These are phyloP conservation scores for Candida arabinofermentans DNA, from an alignment of 805 yeast species.

Conservation along the genomic window DNA sequence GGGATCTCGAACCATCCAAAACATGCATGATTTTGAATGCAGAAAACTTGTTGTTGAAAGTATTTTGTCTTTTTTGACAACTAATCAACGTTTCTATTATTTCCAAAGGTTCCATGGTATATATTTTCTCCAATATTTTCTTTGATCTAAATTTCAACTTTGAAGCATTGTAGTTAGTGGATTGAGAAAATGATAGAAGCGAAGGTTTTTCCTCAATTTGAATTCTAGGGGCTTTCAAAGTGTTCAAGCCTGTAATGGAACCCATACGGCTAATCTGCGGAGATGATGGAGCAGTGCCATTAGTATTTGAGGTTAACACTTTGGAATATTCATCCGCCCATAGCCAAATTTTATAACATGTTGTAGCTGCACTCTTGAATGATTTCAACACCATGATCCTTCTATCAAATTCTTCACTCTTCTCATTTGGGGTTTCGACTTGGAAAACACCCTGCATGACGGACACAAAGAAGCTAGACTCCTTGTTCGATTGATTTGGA, in stretches of 20 bases:
- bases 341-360: constrained; percentile 64
- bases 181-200: constrained; percentile 25
- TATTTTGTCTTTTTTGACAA: constrained; percentile 23
- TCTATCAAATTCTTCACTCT: constrained; percentile 49
- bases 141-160: constrained; percentile 68
- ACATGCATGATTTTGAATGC: constrained; percentile 67
- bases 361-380: constrained; percentile 53
- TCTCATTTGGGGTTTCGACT: constrained; percentile 56
- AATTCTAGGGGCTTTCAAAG: constrained; percentile 1
- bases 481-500: constrained; percentile 18
- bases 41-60: constrained; percentile 22
- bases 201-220: constrained; percentile 16
- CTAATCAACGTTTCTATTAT: constrained; percentile 62
- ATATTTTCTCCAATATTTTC: constrained; percentile 58
- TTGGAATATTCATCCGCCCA: constrained; percentile 50
- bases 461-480: constrained; percentile 56
- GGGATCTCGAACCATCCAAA: constrained; percentile 81
- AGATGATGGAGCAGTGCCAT: constrained; percentile 7
- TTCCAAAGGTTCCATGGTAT: constrained; percentile 67
- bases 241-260: constrained; percentile 8
- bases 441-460: constrained; percentile 78
- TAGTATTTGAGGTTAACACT: constrained; percentile 8
- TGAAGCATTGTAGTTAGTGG: constrained; percentile 45
- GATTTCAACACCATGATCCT: constrained; percentile 56
- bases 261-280: constrained; percentile 14